Conservation (phyloP, 768 basidiomycete species). For the Amanita rubescens region DNA sequence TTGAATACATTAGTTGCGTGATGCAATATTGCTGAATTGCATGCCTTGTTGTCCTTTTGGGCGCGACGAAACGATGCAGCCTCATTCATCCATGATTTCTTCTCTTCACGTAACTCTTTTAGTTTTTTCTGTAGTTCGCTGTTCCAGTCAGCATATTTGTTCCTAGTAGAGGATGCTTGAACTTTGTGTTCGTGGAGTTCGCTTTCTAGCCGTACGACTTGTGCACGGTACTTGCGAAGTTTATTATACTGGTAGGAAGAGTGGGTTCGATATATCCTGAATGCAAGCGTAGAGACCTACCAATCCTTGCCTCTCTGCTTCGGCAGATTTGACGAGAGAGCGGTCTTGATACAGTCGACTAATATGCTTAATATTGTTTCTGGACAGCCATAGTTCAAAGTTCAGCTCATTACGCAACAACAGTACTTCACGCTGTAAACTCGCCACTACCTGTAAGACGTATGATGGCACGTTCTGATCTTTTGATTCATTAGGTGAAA, state of each 20-base stretch:
- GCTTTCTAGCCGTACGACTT: slow-evolving; percentile 57
- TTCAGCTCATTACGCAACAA: slow-evolving; percentile 76
- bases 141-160: slow-evolving; percentile 82
- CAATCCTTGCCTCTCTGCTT: slow-evolving; percentile 75
- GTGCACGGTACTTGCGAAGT: slow-evolving; percentile 65
- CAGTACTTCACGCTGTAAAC: slow-evolving; percentile 68
- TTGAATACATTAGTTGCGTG: background rate
- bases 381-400: slow-evolving; percentile 77
- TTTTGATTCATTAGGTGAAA: slow-evolving; percentile 9
- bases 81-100: slow-evolving; percentile 68
- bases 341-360: slow-evolving; percentile 73
- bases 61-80: slow-evolving; percentile 60
- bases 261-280: background rate
- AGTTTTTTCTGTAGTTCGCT: slow-evolving; percentile 72
- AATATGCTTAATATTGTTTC: slow-evolving; percentile 77
- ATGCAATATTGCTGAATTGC: background rate
- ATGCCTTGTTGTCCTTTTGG: slow-evolving; percentile 63
- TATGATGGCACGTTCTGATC: slow-evolving; percentile 32
- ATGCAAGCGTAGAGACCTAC: slow-evolving; percentile 33
- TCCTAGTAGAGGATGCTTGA: slow-evolving; percentile 65
- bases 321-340: slow-evolving; percentile 64
- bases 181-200: slow-evolving; percentile 69
- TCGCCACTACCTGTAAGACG: slow-evolving; percentile 59
- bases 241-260: slow-evolving; percentile 61
- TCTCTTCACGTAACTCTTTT: slow-evolving; percentile 69